A percentile compares a stretch with the other conserved stretches of the same genome.
phyloP scores from a whole-genome alignment of 495 filamentous ascomycete genomes.

The Extremus antarcticus region DNA sequence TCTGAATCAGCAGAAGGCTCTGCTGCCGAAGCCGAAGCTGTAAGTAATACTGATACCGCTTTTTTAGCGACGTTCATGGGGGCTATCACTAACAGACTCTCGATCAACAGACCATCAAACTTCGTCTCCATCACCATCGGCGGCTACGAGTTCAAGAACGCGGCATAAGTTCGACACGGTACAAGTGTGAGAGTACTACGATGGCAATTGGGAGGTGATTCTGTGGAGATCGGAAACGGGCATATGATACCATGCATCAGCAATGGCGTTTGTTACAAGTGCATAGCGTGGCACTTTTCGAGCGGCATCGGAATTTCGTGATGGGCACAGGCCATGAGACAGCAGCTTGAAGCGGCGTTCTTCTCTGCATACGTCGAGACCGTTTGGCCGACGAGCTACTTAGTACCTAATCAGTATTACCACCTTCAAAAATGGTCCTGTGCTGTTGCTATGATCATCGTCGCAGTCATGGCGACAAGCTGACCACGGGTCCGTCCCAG shows the following conservation, averaged over 20 bases:
- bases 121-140: conserved; percentile 16
- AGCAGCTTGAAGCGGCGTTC: too few relatives aligned
- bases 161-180: background rate
- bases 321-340: background rate
- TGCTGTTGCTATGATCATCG: too few relatives aligned
- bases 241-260: background rate
- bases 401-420: too few relatives aligned
- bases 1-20: conserved; percentile 3
- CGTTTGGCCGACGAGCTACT: too few relatives aligned
- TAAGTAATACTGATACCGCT: conserved; percentile 4
- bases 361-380: too few relatives aligned
- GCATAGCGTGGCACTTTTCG: background rate
- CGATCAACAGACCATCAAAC: conserved; percentile 11
- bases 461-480: too few relatives aligned
- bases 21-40: conserved; percentile 15
- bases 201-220: too few relatives aligned
- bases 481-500: too few relatives aligned
- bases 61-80: background rate
- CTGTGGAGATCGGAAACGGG: background rate
- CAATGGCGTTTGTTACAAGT: background rate
- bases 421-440: too few relatives aligned
- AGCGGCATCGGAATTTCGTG: background rate
- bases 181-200: too few relatives aligned
- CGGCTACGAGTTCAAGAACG: conserved; percentile 15
- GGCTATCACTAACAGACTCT: background rate